Evolutionary conservation across 2,329 filamentous ascomycete species (phyloP), one percentile per base, ranked within the genome.

Genomic region (Microsporum audouinii): DNA sequence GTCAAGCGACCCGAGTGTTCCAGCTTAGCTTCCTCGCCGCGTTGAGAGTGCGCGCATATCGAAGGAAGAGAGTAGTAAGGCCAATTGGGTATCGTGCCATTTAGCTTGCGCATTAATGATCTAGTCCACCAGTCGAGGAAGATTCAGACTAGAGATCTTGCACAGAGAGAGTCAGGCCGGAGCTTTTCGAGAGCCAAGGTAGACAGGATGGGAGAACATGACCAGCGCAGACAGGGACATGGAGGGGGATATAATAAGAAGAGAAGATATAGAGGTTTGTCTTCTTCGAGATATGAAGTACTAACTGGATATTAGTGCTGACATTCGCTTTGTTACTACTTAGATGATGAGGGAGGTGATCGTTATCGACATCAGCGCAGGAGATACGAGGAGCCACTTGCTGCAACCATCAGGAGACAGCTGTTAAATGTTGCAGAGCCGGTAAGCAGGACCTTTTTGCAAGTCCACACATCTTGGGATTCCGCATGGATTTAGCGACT

Each of bases 381-480:
- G 67, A 84, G 88, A 71, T 86, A 86, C 68, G 86, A 92, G 70
- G 85, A 87, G 65, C 88, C 89, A 4, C 78, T 86, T 12, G 82
- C 84, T 36, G 83, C 86, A 57, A 86, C 85, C 65, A 79, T 95
- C 64, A 86, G 89, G 66, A 88, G 87, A 70, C 88, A 92, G 74
- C 81, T 95, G 57, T 79, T 95, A 58, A 81, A 84, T 61, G 85
- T 95, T 68, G 90, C 89, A 64, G 91, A 95, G 76, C 90, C 88
- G 68, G 79, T 80, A 58, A 33, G 62, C 62, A 10, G 5, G 41
- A 34, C n/a, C 4, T 31, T 10, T 45, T 4, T 23, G 17, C 17
- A 14, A 17, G 34, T 36, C 34, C 34, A 36, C 10, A 5, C 34
- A 45, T 5, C 7, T 45, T 14, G 41, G 41, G n/a, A 27, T 3